These are phyloP conservation scores for Corynespora cassiicola DNA, from an alignment of 2,329 filamentous ascomycete species.

Conservation along the genomic window DNA sequence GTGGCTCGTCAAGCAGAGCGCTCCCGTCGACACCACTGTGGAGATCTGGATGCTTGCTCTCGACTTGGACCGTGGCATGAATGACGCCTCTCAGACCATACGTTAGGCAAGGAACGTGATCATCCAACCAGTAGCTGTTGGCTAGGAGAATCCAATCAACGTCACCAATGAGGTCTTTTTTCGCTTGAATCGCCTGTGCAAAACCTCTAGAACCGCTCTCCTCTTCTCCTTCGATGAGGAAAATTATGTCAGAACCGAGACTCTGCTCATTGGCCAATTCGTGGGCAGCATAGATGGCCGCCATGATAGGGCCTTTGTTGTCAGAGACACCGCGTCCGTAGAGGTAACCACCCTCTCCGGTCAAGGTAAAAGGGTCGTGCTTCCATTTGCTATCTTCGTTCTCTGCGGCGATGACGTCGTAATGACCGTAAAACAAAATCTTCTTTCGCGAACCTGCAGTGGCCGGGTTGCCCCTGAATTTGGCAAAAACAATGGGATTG, in stretches of 20 bases:
- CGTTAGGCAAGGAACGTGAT: slow-evolving; percentile 92
- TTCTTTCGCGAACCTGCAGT: slow-evolving; percentile 75
- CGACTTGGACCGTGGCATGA: slow-evolving; percentile 87
- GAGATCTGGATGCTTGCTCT: slow-evolving; percentile 84
- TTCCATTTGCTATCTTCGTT: slow-evolving; percentile 83
- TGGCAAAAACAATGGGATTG: slow-evolving; percentile 93
- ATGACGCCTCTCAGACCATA: slow-evolving; percentile 94
- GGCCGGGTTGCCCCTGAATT: slow-evolving; percentile 78
- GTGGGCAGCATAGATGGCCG: slow-evolving; percentile 90
- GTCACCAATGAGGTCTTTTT: slow-evolving; percentile 84
- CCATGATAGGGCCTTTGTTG: slow-evolving; percentile 95
- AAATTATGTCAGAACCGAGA: slow-evolving; percentile 86
- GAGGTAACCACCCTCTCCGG: slow-evolving; percentile 87
- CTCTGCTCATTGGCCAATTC: slow-evolving; percentile 85
- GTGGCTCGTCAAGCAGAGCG: slow-evolving; percentile 84
- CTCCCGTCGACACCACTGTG: slow-evolving; percentile 98
- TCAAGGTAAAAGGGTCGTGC: slow-evolving; percentile 86
- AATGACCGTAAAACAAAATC: slow-evolving; percentile 96
- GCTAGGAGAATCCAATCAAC: slow-evolving; percentile 95
- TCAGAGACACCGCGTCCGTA: slow-evolving; percentile 97
- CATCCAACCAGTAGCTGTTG: slow-evolving; percentile 98
- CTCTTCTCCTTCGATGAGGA: slow-evolving; percentile 95
- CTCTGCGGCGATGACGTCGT: slow-evolving; percentile 94
- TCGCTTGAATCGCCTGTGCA: slow-evolving; percentile 76
- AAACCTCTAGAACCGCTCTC: slow-evolving; percentile 94